These are phyloP conservation scores for Tillandsia fasciculata DNA, from an alignment of 176 grass and related monocot genomes.

Conservation along the genomic window DNA sequence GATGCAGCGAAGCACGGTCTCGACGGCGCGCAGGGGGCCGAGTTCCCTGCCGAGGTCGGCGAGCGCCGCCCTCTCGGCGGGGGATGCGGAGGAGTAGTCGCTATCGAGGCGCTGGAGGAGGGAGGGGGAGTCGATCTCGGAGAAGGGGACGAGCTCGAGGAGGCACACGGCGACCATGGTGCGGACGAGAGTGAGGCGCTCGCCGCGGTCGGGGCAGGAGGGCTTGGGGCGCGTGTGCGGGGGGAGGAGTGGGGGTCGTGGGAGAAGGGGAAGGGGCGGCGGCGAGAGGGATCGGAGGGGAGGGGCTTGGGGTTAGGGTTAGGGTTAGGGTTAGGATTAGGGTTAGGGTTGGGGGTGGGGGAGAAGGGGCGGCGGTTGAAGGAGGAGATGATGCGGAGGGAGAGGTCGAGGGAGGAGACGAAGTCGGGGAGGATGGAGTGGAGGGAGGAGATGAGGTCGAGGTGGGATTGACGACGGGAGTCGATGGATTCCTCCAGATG, in stretches of 20 bases:
- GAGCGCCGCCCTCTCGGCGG: conserved; percentile 52
- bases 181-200: conserved; percentile 56
- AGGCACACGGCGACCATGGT: conserved; percentile 89
- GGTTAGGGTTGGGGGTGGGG: conserved; percentile 21
- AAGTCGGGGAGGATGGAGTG: conserved; percentile 61
- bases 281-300: background rate
- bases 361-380: conserved; percentile 69
- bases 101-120: conserved; percentile 63
- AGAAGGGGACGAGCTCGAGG: conserved; percentile 70
- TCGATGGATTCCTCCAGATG: conserved; percentile 55
- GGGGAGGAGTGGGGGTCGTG: conserved; percentile 25
- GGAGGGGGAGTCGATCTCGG: conserved; percentile 74
- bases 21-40: conserved; percentile 47
- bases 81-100: conserved; percentile 52
- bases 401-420: conserved; percentile 58
- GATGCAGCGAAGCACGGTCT: conserved; percentile 65
- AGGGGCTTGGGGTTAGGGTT: conserved; percentile 37
- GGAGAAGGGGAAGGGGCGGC: conserved; percentile 25
- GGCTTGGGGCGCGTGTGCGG: conserved; percentile 46
- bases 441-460: conserved; percentile 69
- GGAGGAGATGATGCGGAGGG: conserved; percentile 70
- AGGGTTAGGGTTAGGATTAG: conserved; percentile 31
- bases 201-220: conserved; percentile 24
- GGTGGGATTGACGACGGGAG: conserved; percentile 55
- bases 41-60: conserved; percentile 56